A percentile compares a stretch with the other conserved stretches of the same genome.
These are phyloP conservation scores for Trichophaea hybrida DNA, from an alignment of 2,329 filamentous ascomycete genomes.

Conservation along the genomic window DNA sequence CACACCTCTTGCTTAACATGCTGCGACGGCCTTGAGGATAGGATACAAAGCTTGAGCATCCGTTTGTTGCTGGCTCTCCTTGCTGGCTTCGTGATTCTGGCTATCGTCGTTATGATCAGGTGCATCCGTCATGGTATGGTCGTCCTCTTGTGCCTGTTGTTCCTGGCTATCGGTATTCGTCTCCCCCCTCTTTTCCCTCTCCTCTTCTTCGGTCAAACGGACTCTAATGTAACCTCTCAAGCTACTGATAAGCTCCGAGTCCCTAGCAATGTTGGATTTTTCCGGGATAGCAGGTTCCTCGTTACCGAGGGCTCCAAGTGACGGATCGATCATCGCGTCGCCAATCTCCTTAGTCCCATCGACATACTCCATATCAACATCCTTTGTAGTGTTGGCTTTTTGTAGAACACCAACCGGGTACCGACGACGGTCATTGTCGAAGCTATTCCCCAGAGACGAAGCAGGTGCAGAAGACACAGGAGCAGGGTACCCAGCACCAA, in stretches of 20 bases:
- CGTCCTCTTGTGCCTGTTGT: not conserved
- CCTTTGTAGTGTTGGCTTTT: slow-evolving; percentile 36
- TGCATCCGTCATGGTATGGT: not conserved
- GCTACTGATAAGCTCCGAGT: slow-evolving; percentile 7
- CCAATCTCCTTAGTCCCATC: slow-evolving; percentile 17
- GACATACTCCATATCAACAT: slow-evolving; percentile 23
- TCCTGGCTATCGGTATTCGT: not conserved
- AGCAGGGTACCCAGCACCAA: slow-evolving; percentile 42
- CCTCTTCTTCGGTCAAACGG: slow-evolving; percentile 13
- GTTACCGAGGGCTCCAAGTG: slow-evolving; percentile 14
- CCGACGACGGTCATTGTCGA: slow-evolving; percentile 50
- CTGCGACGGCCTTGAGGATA: slow-evolving; percentile 22
- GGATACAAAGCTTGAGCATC: slow-evolving; percentile 22
- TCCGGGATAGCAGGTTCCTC: not conserved
- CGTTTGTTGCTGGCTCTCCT: slow-evolving; percentile 11
- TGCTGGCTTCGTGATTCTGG: not conserved
- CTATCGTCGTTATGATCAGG: not conserved
- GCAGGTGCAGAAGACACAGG: slow-evolving; percentile 51
- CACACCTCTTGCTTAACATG: slow-evolving; percentile 2
- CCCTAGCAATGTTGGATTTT: not conserved
- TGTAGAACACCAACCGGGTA: slow-evolving; percentile 55
- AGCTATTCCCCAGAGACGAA: slow-evolving; percentile 55
- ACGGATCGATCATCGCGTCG: slow-evolving; percentile 20
- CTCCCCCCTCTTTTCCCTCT: slow-evolving; percentile 1
- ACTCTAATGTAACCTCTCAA: slow-evolving; percentile 15